phyloP scores from a whole-genome alignment of 2,329 filamentous ascomycete genomes.

The Fusarium udum region DNA sequence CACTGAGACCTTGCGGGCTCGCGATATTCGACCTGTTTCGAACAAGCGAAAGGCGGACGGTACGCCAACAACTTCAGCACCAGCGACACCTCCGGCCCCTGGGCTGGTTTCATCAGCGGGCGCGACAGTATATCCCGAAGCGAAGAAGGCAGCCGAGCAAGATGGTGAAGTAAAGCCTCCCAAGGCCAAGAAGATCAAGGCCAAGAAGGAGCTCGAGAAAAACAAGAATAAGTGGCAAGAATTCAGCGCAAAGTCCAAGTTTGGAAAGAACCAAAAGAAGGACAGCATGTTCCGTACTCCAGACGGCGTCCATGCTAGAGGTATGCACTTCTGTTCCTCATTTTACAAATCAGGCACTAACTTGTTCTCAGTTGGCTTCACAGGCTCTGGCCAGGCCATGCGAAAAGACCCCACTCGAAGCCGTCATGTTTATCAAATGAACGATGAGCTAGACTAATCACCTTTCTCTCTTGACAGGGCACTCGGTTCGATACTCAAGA shows the following conservation, averaged over 20 bases:
- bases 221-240: slow-evolving; percentile 96
- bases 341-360: slow-evolving; percentile 26
- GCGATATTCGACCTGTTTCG: slow-evolving; percentile 83
- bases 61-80: slow-evolving; percentile 61
- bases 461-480: slow-evolving; percentile 42
- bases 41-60: slow-evolving; percentile 90
- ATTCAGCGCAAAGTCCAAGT: slow-evolving; percentile 82
- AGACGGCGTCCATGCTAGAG: slow-evolving; percentile 85
- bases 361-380: slow-evolving; percentile 82
- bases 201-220: slow-evolving; percentile 88
- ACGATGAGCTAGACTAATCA: slow-evolving; percentile 75
- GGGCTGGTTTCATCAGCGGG: slow-evolving; percentile 64
- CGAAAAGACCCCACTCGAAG: slow-evolving; percentile 86
- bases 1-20: slow-evolving; percentile 81
- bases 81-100: slow-evolving; percentile 50
- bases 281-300: slow-evolving; percentile 98
- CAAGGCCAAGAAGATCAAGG: slow-evolving; percentile 89
- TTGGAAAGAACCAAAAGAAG: slow-evolving; percentile 76
- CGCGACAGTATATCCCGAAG: slow-evolving; percentile 69
- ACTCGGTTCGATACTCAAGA: slow-evolving; percentile 29
- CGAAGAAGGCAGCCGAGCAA: slow-evolving; percentile 68
- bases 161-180: slow-evolving; percentile 75
- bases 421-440: slow-evolving; percentile 85
- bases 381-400: slow-evolving; percentile 94
- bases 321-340: slow-evolving; percentile 57